Base-by-base conservation (phyloP, 331 rosid species). In the Spiraea crenata region DNA sequence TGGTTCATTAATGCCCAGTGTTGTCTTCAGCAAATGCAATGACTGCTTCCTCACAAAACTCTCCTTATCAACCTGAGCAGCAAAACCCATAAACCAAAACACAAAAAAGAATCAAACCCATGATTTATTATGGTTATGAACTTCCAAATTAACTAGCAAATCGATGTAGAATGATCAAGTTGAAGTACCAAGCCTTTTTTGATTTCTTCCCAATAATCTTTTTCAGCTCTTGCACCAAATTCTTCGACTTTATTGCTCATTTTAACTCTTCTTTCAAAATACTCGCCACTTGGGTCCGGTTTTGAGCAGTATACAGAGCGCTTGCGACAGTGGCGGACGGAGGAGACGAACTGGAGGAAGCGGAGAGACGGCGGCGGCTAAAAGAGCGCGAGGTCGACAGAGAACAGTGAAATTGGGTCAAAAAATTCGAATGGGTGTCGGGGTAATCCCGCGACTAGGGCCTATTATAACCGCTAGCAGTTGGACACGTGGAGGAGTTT, bases 21-120 rank as follows among this genome's bases (percentile, higher is more conserved):
- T 81, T 71, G 77, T 82, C 83, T 87, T 93, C 74, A 90, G 76
- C 70, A 93, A 83, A 63, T 88, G 89, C 70, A 93, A 81, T 46
- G 92, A 88, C 61, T 90, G 97, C 84, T 93, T 93, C 86, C 98
- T 82, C 84, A 89, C 97, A 52, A 84, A 77, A 69, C 87, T 78
- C 85, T 93, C 98, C 72, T 79, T 87, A 79, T 90, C 92, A 77
- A 93, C 97, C 98, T 93, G 84, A 71, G 57, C 70, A 78, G 61
- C n/a, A 45, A 70, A 59, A 57, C 37, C 45, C 74, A 52, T 44
- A 66, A 55, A 17, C 5, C 9, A 39, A 67, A 4, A 60, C 20
- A 6, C 19, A 34, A 16, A 0, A 16, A 47, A 47, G 60, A 37
- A 25, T 25, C 31, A 25, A 25, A 25, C 31, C 31, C 31, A 25